A percentile compares a stretch with the other conserved stretches of the same genome.
Conservation (phyloP, 2,329 filamentous ascomycete species). For the Gnomoniopsis sp. region DNA sequence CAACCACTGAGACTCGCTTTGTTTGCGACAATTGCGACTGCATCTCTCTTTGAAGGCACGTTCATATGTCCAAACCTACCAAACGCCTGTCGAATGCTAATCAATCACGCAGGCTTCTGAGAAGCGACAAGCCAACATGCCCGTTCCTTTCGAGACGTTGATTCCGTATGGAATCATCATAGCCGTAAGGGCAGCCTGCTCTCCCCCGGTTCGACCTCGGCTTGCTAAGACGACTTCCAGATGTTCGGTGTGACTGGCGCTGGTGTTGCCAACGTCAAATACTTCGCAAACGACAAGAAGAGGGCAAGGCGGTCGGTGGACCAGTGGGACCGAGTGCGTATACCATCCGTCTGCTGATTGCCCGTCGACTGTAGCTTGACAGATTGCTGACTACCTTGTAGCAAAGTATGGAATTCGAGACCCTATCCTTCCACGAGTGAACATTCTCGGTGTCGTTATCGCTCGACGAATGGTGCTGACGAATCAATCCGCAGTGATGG, state of each 20-base stretch:
- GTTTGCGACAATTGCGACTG: neutral
- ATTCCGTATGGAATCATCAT: conserved; percentile 64
- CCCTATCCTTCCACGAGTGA: neutral
- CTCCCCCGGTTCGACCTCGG: conserved; percentile 8
- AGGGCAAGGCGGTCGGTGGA: conserved; percentile 57
- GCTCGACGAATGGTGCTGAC: conserved; percentile 20
- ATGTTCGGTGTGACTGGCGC: conserved; percentile 62
- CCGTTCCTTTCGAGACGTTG: conserved; percentile 61
- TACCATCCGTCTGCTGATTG: neutral
- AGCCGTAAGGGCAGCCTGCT: conserved; percentile 42
- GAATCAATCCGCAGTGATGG: conserved; percentile 51
- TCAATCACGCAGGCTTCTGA: conserved; percentile 16
- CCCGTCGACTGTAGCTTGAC: conserved; percentile 25
- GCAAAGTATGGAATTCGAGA: conserved; percentile 46
- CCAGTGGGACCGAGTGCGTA: conserved; percentile 57
- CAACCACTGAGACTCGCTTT: neutral
- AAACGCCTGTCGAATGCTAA: conserved; percentile 12
- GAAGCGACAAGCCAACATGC: conserved; percentile 42
- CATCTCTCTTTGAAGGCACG: neutral
- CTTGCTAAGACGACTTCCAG: conserved; percentile 31
- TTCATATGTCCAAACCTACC: neutral
- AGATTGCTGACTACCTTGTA: conserved; percentile 25
- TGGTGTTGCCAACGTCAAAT: conserved; percentile 54
- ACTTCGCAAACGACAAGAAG: conserved; percentile 59
- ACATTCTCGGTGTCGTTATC: neutral